Evolutionary conservation across 2,329 filamentous ascomycete species (phyloP).

Genomic region (Metarhizium brunneum): DNA sequence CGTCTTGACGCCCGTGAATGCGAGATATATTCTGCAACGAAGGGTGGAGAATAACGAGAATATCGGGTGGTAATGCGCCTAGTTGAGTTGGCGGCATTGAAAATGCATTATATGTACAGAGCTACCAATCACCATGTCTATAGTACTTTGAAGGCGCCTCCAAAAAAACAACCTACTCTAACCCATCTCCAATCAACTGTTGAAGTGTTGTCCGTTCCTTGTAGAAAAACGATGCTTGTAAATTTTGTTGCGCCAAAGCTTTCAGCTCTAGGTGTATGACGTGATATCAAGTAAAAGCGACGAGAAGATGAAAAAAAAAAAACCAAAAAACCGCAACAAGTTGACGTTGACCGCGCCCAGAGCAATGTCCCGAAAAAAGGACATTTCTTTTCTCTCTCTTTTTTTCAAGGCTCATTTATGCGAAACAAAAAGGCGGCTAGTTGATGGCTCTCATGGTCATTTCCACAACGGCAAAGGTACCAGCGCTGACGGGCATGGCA

Average conservation of each 20-base stretch:
- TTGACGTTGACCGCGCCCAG: neutral
- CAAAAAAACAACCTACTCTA: too few relatives aligned
- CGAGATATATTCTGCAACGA: conserved; percentile 55
- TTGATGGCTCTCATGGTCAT: conserved; percentile 55
- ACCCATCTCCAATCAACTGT: neutral
- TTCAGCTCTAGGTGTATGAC: neutral
- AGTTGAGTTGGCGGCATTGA: neutral
- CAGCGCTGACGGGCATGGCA: conserved; percentile 94
- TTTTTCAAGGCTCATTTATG: neutral
- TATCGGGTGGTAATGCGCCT: conserved; percentile 22
- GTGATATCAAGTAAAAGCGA: neutral
- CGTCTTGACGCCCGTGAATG: conserved; percentile 52
- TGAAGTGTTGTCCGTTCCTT: neutral
- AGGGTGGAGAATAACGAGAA: conserved; percentile 54
- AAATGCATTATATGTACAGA: neutral
- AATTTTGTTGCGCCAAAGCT: neutral
- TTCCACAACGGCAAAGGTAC: conserved; percentile 86
- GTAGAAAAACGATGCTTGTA: neutral
- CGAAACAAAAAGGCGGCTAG: conserved; percentile 13
- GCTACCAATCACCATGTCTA: neutral
- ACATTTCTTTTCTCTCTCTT: neutral
- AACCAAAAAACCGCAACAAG: neutral
- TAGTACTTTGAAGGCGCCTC: neutral
- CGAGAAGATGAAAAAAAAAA: neutral
- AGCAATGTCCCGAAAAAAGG: neutral